Evolutionary conservation across 257 asterid genomes (phyloP), one percentile per base, ranked within the genome.

Genomic region (Eucommia ulmoides): DNA sequence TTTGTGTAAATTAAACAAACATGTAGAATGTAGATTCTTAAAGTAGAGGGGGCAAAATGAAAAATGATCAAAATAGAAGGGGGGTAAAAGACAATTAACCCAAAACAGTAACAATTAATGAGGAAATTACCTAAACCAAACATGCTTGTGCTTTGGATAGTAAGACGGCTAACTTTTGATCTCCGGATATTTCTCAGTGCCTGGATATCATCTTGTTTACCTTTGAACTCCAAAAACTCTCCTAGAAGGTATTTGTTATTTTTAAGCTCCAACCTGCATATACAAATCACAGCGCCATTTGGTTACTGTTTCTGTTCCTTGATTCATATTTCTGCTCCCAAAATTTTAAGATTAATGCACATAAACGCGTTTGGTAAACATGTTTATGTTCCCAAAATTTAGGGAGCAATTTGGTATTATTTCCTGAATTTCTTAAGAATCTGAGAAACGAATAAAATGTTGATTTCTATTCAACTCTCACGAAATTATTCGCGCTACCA

Each of bases 81-180:
- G 16, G 26, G 26, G 17, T 42, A 56, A 49, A 41, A 1, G 19
- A 54, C 8, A 20, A n/a, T n/a, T 42, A 29, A 20, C 23, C 33
- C n/a, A 51, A 5, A 23, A 35, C 20, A 19, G 20, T 33, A 24
- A 9, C 19, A 20, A 23, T 22, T 23, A 23, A 17, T 2, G 19
- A 22, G 46, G 19, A 12, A 55, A 12, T 71, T 76, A 89, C 98
- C 98, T 44, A 89, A 66, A 55, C 92, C 95, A 50, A 91, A 73
- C 96, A 86, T 81, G 95, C 99, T 86, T 63, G 82, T 79, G 76
- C 86, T 91, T 73, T 83, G 95, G 64, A 86, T 65, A 22, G 62
- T 67, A 64, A 91, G 20, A 35, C 61, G 76, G 51, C 94, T 68
- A 54, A 91, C 81, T 83, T 91, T 91, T 25, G 99, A 91, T 77